phyloP scores from a whole-genome alignment of 1,284 basidiomycete species.

The Abortiporus biennis region DNA sequence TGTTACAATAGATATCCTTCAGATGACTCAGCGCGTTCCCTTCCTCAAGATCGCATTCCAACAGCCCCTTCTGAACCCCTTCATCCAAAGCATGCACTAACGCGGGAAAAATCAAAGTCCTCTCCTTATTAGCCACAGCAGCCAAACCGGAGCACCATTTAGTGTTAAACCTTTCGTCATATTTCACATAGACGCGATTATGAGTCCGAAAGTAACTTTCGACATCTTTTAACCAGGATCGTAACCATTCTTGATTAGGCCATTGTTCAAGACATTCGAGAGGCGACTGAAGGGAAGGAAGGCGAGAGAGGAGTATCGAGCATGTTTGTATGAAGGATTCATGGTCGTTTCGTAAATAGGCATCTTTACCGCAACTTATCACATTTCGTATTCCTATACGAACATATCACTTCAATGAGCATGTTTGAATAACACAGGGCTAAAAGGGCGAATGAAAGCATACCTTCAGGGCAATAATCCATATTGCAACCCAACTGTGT shows the following conservation, averaged over 20 bases:
- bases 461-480: conserved; percentile 11
- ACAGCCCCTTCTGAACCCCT: conserved; percentile 5
- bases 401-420: background rate
- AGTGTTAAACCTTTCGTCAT: conserved; percentile 2
- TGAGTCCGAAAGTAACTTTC: conserved; percentile 6
- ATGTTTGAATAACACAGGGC: background rate
- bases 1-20: conserved; percentile 2
- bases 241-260: conserved; percentile 2
- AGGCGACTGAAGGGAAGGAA: conserved; percentile 4
- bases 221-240: conserved; percentile 4
- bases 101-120: background rate
- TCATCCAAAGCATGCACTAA: conserved; percentile 5
- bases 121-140: conserved; percentile 1
- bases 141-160: conserved; percentile 12
- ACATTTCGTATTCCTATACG: conserved; percentile 10
- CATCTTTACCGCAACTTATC: conserved; percentile 6
- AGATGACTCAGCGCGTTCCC: conserved; percentile 8
- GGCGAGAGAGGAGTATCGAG: conserved; percentile 6
- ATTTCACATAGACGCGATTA: conserved; percentile 1
- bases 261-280: conserved; percentile 1
- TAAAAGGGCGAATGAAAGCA: background rate
- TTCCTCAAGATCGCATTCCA: conserved; percentile 7
- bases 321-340: conserved; percentile 9
- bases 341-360: conserved; percentile 2
- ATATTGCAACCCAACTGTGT: conserved; percentile 11